These are phyloP conservation scores for thale cress (Arabidopsis thaliana) DNA, from an alignment of 345 rosid genomes.

Conservation along the genomic window TAIR10.1 NC_003076.8:15911501-15912000, in stretches of 20 bases:
- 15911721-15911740: conserved; percentile 81
- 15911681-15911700: conserved; percentile 43
- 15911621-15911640: conserved; percentile 68
- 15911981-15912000: conserved; percentile 79
- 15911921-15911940: conserved; percentile 76
- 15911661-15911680: conserved; percentile 73
- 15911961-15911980: conserved; percentile 51
- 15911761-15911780: conserved; percentile 93
- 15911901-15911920: conserved; percentile 46
- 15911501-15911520: neutral
- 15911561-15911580: conserved; percentile 29
- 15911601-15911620: conserved; percentile 64
- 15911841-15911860: conserved; percentile 89
- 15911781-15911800: conserved; percentile 58
- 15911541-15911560: conserved; percentile 59
- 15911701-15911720: conserved; percentile 69
- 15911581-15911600: conserved; percentile 56
- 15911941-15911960: conserved; percentile 59
- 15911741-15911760: conserved; percentile 78
- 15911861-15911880: conserved; percentile 56
- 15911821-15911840: conserved; percentile 90
- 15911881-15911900: conserved; percentile 14
- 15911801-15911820: conserved; percentile 75
- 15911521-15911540: conserved; percentile 52
- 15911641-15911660: conserved; percentile 70